phyloP scores from a whole-genome alignment of 805 yeast genomes.

The Metahyphopichia silvanorum region DNA sequence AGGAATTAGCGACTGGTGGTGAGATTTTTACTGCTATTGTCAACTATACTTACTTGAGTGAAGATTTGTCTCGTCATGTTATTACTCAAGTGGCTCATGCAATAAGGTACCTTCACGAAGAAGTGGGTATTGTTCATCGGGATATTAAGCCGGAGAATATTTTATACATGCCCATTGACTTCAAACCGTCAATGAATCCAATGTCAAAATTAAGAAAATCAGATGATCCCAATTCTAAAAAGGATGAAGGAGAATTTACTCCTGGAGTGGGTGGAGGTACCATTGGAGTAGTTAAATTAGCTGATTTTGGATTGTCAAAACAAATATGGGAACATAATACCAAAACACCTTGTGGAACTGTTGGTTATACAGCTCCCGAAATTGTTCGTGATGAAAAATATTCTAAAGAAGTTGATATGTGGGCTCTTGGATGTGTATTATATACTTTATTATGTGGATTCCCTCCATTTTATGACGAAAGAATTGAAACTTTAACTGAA shows the following conservation, averaged over 20 bases:
- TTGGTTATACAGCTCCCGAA: conserved; percentile 98
- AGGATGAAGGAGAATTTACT: conserved; percentile 83
- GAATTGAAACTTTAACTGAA: conserved; percentile 68
- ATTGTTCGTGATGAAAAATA: conserved; percentile 91
- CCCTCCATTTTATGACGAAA: conserved; percentile 93
- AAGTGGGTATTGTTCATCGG: conserved; percentile 76
- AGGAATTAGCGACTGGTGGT: conserved; percentile 77
- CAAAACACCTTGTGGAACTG: conserved; percentile 98
- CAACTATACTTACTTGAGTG: conserved; percentile 62
- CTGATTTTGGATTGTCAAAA: conserved; percentile 94
- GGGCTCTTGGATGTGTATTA: conserved; percentile 97
- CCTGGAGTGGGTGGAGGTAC: conserved; percentile 90
- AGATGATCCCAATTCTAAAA: conserved; percentile 67
- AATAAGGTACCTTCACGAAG: conserved; percentile 65
- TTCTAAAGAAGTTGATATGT: conserved; percentile 94
- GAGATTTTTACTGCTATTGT: conserved; percentile 69
- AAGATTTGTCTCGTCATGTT: conserved; percentile 61
- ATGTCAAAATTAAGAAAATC: conserved; percentile 47
- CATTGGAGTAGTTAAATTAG: conserved; percentile 83
- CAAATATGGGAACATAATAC: conserved; percentile 85
- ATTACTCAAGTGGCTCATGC: conserved; percentile 63
- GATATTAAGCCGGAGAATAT: conserved; percentile 83
- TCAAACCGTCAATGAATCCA: conserved; percentile 40
- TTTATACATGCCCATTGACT: conserved; percentile 58
- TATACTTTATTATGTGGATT: conserved; percentile 94